Base-by-base conservation (phyloP, 208 protist species). In the Balamuthia mandrillaris region DNA sequence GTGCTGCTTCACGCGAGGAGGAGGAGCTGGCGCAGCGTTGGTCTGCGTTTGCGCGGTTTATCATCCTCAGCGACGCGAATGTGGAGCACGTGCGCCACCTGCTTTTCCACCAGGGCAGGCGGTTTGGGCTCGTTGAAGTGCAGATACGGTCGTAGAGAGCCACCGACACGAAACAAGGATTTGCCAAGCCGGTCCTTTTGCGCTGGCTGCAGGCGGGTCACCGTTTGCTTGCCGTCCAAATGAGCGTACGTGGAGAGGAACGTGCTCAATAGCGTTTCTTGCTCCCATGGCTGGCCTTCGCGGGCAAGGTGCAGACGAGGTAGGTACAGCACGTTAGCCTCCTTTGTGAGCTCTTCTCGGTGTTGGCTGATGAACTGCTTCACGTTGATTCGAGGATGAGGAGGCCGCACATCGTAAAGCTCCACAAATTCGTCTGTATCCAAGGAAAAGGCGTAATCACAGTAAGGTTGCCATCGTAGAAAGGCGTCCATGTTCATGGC, bases 351-450 rank as follows among this genome's bases (percentile, higher is more conserved):
- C 31, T 12, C 16, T 1, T 9, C 7, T 5, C 61, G 61, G 37
- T 72, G 24, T 21, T 3, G 35, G 16, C 16, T n/a, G 37, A 72
- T 29, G 24, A 47, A 72, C 37, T 7, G 41, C 61, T 72, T 72
- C 14, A 72, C 61, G 37, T 72, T 41, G 61, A 72, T 41, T 12
- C 61, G 29, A 1, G 35, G 1, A n/a, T 41, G 16, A 9, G 61
- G 33, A 33, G 61, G 14, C 1, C 47, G n/a, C 31, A 14, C 60
- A 35, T 7, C 3, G 61, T 49, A 72, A 6, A 72, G 61, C 33
- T 72, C 37, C 31, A 72, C 37, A n/a, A 72, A 72, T 41, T 72
- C 61, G 61, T 72, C 61, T 12, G 61, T 5, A 41, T 72, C 61
- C 37, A 72, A 27, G 29, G 47, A 12, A 29, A 45, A 47, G 10